phyloP scores from a whole-genome alignment of 2,329 filamentous ascomycete species.

The Hawksworthiomyces lignivorus region DNA sequence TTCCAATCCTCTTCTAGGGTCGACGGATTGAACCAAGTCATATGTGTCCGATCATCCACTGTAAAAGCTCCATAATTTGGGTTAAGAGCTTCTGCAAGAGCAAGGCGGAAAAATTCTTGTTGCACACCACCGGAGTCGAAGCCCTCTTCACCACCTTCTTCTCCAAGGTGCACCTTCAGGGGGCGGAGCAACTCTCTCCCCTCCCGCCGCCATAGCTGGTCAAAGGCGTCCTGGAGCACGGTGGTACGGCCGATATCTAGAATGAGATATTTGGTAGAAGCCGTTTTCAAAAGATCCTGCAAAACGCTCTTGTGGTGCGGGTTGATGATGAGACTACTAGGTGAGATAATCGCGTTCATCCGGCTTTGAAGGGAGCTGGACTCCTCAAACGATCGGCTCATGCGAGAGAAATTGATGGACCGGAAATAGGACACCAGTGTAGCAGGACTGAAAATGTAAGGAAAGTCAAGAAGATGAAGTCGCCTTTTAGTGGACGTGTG shows the following conservation, averaged over 20 bases:
- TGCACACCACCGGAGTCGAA: conserved; percentile 93
- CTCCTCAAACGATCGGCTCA: conserved; percentile 72
- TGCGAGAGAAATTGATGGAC: conserved; percentile 76
- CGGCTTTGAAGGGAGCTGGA: conserved; percentile 51
- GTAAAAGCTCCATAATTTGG: conserved; percentile 75
- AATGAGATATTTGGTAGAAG: conserved; percentile 63
- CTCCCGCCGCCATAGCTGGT: conserved; percentile 85
- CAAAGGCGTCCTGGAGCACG: conserved; percentile 66
- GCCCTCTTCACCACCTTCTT: conserved; percentile 76
- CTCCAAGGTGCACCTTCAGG: conserved; percentile 79
- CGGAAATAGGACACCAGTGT: conserved; percentile 78
- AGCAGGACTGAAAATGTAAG: conserved; percentile 68
- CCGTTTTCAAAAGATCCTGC: conserved; percentile 54
- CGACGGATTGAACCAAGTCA: conserved; percentile 82
- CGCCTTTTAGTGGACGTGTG: conserved; percentile 53
- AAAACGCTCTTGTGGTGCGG: conserved; percentile 53
- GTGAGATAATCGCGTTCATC: conserved; percentile 48
- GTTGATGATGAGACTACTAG: conserved; percentile 47
- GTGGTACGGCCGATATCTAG: conserved; percentile 60
- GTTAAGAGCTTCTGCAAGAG: conserved; percentile 71
- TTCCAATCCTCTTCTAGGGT: conserved; percentile 81
- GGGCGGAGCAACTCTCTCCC: conserved; percentile 75
- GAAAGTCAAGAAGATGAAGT: conserved; percentile 70
- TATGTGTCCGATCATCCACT: conserved; percentile 64
- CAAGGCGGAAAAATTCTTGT: conserved; percentile 88